Base-by-base conservation (phyloP, 352 stramenopile species). In the Globisporangium solare region DNA sequence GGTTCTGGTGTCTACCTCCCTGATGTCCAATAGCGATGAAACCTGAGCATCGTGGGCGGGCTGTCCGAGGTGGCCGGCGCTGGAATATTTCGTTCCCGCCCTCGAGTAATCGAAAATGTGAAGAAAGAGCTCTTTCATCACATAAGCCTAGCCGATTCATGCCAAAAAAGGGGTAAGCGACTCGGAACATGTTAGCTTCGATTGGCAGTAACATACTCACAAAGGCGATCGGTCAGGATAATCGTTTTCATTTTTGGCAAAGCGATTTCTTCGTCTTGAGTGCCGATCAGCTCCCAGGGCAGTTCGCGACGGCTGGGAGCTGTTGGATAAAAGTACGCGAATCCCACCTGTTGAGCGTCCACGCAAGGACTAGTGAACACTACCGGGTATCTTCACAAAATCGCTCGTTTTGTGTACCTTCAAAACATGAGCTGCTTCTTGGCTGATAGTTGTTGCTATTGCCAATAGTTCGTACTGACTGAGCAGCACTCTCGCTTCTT, bases 241-340 rank as follows among this genome's bases (percentile, higher is more conserved):
- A 69, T 35, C 6, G 54, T 54, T 6, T 71, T 56, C 39, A 72
- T 64, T 20, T 42, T 47, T 15, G 56, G 13, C 3, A 6, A 42
- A 42, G 37, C 10, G 10, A 11, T 12, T 42, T 7, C 13, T 7
- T 47, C 42, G 11, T 22, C 18, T 17, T 51, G 32, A 0, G 45
- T 45, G 3, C 37, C 40, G n/a, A 12, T 43, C 13, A 76, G 52
- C 6, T 67, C 50, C 59, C 58, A 71, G 15, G 75, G 39, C 13
- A 76, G 24, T 17, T 18, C 24, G 1, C 61, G 57, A 11, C 68
- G 63, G 13, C 17, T 31, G 4, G n/a, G 10, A 6, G 52, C n/a
- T 2, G 40, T 48, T 0, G 73, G 73, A 43, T 84, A 86, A 57
- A 87, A 87, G 17, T 56, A 39, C 14, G 42, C 47, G 46, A 87